A percentile compares a stretch with the other conserved stretches of the same genome.
phyloP scores from a whole-genome alignment of 2,329 filamentous ascomycete species.

The Hypoxylon sp. region DNA sequence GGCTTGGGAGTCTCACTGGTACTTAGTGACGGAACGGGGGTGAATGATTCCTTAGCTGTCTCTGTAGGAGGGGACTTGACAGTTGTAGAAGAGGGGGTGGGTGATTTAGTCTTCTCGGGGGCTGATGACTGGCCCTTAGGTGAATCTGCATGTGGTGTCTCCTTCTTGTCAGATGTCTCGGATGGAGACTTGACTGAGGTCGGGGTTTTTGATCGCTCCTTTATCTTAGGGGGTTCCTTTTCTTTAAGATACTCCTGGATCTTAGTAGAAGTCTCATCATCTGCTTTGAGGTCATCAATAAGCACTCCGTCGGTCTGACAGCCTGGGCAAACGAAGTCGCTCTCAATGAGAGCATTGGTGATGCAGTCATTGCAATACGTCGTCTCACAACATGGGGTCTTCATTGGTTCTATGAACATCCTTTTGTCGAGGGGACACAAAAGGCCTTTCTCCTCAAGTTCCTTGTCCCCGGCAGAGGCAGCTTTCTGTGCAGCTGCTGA shows the following conservation, averaged over 20 bases:
- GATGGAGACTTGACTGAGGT: slow-evolving; percentile 55
- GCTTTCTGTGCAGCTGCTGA: slow-evolving; percentile 86
- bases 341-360: slow-evolving; percentile 97
- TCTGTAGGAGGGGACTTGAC: slow-evolving; percentile 53
- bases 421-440: slow-evolving; percentile 97
- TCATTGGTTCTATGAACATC: slow-evolving; percentile 98
- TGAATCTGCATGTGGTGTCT: slow-evolving; percentile 56
- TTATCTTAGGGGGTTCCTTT: slow-evolving; percentile 65
- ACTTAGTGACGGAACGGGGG: slow-evolving; percentile 48
- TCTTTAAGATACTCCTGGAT: slow-evolving; percentile 80
- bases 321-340: slow-evolving; percentile 94
- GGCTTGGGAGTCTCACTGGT: slow-evolving; percentile 44
- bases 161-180: slow-evolving; percentile 48
- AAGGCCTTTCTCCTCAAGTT: slow-evolving; percentile 87
- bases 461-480: slow-evolving; percentile 83
- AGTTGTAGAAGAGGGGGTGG: slow-evolving; percentile 48
- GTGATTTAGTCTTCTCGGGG: slow-evolving; percentile 52
- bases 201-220: slow-evolving; percentile 65
- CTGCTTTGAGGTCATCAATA: slow-evolving; percentile 89
- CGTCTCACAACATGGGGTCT: slow-evolving; percentile 98
- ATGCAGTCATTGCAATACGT: slow-evolving; percentile 99
- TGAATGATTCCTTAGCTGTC: slow-evolving; percentile 45
- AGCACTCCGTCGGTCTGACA: slow-evolving; percentile 93
- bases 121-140: slow-evolving; percentile 53
- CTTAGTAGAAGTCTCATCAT: slow-evolving; percentile 83